Evolutionary conservation across 2,329 filamentous ascomycete genomes (phyloP).

Genomic region (Alternaria sp.): DNA sequence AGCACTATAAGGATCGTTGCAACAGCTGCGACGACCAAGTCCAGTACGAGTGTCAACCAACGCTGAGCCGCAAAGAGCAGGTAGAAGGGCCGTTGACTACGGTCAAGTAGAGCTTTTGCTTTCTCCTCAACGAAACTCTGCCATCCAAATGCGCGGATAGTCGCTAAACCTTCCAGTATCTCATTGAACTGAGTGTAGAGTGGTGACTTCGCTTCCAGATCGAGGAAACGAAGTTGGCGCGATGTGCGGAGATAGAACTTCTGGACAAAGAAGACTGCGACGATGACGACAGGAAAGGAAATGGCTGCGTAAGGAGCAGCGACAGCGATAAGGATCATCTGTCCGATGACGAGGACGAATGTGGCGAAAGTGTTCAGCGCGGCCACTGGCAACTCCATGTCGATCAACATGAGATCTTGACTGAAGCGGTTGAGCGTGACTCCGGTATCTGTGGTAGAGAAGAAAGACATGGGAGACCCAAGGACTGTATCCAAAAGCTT

Average conservation of each 20-base stretch:
- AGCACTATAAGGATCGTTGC: conserved; percentile 50
- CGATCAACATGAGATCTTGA: conserved; percentile 59
- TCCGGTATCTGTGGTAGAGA: conserved; percentile 56
- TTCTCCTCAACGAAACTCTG: conserved; percentile 50
- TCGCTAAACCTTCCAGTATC: conserved; percentile 57
- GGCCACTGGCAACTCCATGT: conserved; percentile 52
- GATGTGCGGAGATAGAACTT: conserved; percentile 59
- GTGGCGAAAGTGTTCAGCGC: conserved; percentile 47
- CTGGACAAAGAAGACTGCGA: conserved; percentile 54
- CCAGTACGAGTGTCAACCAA: conserved; percentile 55
- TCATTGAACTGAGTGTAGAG: conserved; percentile 63
- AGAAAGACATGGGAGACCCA: conserved; percentile 55
- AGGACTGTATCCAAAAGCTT: conserved; percentile 59
- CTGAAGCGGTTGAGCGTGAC: conserved; percentile 58
- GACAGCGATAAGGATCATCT: conserved; percentile 51
- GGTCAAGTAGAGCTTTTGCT: conserved; percentile 50
- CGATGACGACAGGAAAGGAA: conserved; percentile 50
- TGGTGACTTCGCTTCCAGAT: conserved; percentile 61
- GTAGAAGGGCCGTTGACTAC: conserved; percentile 56
- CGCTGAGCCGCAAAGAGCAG: conserved; percentile 56
- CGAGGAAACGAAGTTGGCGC: conserved; percentile 60
- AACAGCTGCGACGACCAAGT: conserved; percentile 52
- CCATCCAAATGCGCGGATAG: conserved; percentile 63
- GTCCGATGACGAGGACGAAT: conserved; percentile 44
- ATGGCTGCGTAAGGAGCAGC: conserved; percentile 53